phyloP scores from a whole-genome alignment of 345 rosid species.

The Euphorbia tirucalli region DNA sequence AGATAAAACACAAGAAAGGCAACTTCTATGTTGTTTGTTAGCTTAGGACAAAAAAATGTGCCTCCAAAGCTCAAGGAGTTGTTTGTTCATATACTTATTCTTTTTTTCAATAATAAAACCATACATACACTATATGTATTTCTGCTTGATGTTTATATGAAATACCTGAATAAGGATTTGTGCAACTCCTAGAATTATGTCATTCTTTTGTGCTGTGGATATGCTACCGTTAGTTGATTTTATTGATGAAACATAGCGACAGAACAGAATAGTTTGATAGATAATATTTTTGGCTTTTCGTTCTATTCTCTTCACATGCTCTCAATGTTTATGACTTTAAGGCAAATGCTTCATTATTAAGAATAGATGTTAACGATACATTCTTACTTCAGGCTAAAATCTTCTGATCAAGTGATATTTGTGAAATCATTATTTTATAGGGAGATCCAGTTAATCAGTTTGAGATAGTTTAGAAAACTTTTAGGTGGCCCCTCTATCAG shows the following conservation, averaged over 20 bases:
- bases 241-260: background rate
- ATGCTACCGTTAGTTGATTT: background rate
- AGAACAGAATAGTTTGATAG: background rate
- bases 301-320: background rate
- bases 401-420: background rate
- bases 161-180: background rate
- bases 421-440: background rate
- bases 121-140: background rate
- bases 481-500: no score
- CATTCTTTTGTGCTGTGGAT: background rate
- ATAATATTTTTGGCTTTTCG: background rate
- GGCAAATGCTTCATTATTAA: background rate
- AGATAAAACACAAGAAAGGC: background rate
- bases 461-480: no score
- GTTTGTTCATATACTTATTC: background rate
- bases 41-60: no score
- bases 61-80: background rate
- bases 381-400: background rate
- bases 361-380: no score
- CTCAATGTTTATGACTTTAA: background rate
- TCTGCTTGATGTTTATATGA: background rate
- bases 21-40: no score
- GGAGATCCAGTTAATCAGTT: no score
- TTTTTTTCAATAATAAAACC: conserved; percentile 1
- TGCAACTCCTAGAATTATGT: background rate